Conservation (phyloP, 2,329 filamentous ascomycete genomes). For the Cercospora zeae-maydis region DNA sequence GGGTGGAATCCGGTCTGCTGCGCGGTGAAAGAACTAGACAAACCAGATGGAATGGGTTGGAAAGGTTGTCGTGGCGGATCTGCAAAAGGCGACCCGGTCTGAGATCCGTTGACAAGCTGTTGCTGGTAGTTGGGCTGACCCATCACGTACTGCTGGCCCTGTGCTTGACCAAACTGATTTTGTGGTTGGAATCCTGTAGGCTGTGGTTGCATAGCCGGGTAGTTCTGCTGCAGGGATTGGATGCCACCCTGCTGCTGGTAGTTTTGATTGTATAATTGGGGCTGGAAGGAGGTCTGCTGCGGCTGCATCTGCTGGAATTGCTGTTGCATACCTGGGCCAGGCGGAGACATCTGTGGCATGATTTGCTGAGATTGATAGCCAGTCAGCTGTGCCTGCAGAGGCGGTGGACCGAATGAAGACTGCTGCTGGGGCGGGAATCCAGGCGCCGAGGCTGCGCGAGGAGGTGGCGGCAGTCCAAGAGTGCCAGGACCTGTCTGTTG, state of each 20-base stretch:
- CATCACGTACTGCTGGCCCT: constrained; percentile 19
- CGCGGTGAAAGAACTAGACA: constrained; percentile 31
- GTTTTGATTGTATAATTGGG: constrained; percentile 42
- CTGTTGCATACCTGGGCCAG: constrained; percentile 49
- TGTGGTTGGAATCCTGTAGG: constrained; percentile 51
- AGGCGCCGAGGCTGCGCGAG: constrained; percentile 80
- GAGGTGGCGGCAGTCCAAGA: constrained; percentile 73
- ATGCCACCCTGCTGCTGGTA: constrained; percentile 34
- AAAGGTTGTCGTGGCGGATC: constrained; percentile 51
- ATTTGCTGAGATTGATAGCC: constrained; percentile 54
- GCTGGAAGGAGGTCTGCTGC: constrained; percentile 39
- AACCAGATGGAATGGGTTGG: constrained; percentile 39
- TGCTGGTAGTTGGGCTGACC: constrained; percentile 46
- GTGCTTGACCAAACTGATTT: constrained; percentile 18
- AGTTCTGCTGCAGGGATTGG: constrained; percentile 35
- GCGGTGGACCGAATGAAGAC: constrained; percentile 65
- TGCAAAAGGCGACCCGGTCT: constrained; percentile 51
- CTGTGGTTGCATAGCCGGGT: constrained; percentile 47
- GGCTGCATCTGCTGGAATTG: constrained; percentile 37
- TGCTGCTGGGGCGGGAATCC: constrained; percentile 58
- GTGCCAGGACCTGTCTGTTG: constrained; percentile 58
- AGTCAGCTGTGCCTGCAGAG: constrained; percentile 80
- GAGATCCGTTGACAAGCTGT: constrained; percentile 47
- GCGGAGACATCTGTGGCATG: constrained; percentile 37
- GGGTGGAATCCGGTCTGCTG: constrained; percentile 55